phyloP scores from a whole-genome alignment of 495 filamentous ascomycete species.

The Aspergillus avenaceus region DNA sequence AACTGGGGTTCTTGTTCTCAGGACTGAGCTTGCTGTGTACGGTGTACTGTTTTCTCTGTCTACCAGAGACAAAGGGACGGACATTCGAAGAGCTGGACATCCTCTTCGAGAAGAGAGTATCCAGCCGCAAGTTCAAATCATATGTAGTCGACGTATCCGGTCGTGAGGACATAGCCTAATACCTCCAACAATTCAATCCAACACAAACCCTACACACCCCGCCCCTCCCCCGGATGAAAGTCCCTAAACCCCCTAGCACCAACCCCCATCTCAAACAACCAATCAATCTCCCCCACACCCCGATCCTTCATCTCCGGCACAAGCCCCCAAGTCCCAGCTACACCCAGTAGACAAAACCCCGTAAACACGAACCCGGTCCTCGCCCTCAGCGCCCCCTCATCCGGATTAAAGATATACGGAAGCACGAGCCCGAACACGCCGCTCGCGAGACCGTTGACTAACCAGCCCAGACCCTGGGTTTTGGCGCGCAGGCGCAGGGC shows the following conservation, averaged over 20 bases:
- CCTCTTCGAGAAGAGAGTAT: slow-evolving; percentile 40
- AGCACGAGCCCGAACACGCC: slow-evolving; percentile 25
- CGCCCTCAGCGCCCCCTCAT: slow-evolving; percentile 22
- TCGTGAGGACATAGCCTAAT: too few species aligned
- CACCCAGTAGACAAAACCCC: slow-evolving; percentile 19
- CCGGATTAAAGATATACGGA: slow-evolving; percentile 33
- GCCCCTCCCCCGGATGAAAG: too few species aligned
- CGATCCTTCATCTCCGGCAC: slow-evolving; percentile 36
- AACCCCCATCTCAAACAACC: slow-evolving; percentile 26
- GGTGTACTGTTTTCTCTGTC: slow-evolving; percentile 58
- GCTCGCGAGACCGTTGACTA: slow-evolving; percentile 21
- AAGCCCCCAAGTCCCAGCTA: slow-evolving; percentile 17
- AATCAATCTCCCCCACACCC: slow-evolving; percentile 29
- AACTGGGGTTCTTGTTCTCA: slow-evolving; percentile 60
- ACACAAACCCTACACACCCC: background rate
- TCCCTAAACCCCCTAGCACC: slow-evolving; percentile 19
- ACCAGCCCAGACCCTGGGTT: slow-evolving; percentile 32
- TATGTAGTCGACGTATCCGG: too few species aligned
- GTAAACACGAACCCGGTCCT: slow-evolving; percentile 33
- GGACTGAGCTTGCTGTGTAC: slow-evolving; percentile 61
- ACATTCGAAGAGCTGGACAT: slow-evolving; percentile 53
- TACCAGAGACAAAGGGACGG: slow-evolving; percentile 58
- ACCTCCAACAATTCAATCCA: background rate
- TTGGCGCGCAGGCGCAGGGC: slow-evolving; percentile 31
- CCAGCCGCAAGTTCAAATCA: slow-evolving; percentile 55